A percentile compares a stretch with the other conserved stretches of the same genome.
Evolutionary conservation across 257 asterid species (phyloP).

Genomic region (Capsicum pubescens): DNA sequence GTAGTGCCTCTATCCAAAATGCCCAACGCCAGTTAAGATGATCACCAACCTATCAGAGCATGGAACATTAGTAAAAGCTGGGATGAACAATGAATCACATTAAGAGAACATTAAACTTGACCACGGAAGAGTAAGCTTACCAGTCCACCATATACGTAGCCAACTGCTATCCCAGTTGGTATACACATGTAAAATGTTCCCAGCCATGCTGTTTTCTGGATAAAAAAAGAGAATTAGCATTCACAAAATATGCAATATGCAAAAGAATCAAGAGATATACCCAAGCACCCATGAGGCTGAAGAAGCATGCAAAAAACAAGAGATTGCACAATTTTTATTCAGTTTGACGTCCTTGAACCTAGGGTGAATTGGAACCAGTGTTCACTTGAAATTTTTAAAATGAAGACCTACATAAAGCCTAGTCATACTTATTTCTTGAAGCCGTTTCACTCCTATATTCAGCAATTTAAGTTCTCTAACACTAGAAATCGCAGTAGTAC

Average conservation of each 20-base stretch:
- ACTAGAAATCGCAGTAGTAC: neutral
- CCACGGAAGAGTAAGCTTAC: conserved; percentile 44
- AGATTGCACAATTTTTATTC: neutral
- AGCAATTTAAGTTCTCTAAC: conserved; percentile 7
- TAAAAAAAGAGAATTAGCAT: neutral
- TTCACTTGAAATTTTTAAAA: neutral
- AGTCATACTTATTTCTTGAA: conserved; percentile 13
- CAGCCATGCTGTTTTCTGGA: conserved; percentile 92
- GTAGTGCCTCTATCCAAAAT: conserved; percentile 79
- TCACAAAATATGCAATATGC: neutral
- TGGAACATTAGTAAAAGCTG: neutral
- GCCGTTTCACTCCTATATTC: neutral
- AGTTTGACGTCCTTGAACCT: neutral
- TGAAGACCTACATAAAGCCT: conserved; percentile 7
- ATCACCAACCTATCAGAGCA: conserved; percentile 55
- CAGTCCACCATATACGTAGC: conserved; percentile 95
- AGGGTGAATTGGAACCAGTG: neutral
- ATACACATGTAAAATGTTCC: conserved; percentile 98
- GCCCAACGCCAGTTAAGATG: conserved; percentile 86
- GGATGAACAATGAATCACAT: neutral
- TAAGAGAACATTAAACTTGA: conserved; percentile 24
- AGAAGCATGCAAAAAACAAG: conserved; percentile 15
- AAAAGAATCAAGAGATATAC: conserved; percentile 5
- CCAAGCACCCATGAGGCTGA: neutral
- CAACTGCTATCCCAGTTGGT: conserved; percentile 89